Percentiles rank a stretch among this genome's conserved stretches.
These are phyloP conservation scores for Ballota nigra DNA, from an alignment of 257 asterid genomes.

Conservation along the genomic window DNA sequence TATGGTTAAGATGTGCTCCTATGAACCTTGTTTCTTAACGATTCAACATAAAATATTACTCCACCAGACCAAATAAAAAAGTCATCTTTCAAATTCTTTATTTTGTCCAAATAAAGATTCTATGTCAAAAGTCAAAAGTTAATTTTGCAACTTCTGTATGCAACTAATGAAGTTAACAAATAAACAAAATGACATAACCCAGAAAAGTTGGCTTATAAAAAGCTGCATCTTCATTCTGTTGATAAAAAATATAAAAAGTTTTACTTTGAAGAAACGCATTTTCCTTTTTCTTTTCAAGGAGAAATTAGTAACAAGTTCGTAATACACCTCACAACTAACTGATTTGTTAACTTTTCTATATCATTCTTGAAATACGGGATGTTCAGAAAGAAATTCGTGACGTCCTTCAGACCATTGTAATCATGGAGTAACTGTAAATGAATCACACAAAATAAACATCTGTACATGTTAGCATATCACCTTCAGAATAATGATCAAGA, in stretches of 20 bases:
- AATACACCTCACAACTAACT: constrained; percentile 56
- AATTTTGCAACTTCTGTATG: too few relatives aligned
- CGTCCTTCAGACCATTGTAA: constrained; percentile 57
- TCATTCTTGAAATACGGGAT: constrained; percentile 55
- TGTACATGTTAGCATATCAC: background rate
- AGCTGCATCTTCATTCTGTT: background rate
- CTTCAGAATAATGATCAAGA: background rate
- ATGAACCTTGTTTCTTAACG: too few relatives aligned
- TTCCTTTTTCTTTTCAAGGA: background rate
- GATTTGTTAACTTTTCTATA: constrained; percentile 50
- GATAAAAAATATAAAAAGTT: background rate
- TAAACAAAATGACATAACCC: too few relatives aligned
- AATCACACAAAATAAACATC: background rate
- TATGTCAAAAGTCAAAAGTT: background rate
- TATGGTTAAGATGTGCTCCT: too few relatives aligned
- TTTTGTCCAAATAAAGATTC: background rate
- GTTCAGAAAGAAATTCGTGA: constrained; percentile 51
- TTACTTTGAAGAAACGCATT: background rate
- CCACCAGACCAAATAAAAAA: background rate
- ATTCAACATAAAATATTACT: too few relatives aligned
- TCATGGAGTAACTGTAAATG: constrained; percentile 60
- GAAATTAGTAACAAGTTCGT: background rate
- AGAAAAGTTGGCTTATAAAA: too few relatives aligned
- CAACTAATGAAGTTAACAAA: too few relatives aligned
- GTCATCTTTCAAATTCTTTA: background rate